These are phyloP conservation scores for Ophiostoma ips DNA, from an alignment of 2,329 filamentous ascomycete genomes.

Conservation along the genomic window DNA sequence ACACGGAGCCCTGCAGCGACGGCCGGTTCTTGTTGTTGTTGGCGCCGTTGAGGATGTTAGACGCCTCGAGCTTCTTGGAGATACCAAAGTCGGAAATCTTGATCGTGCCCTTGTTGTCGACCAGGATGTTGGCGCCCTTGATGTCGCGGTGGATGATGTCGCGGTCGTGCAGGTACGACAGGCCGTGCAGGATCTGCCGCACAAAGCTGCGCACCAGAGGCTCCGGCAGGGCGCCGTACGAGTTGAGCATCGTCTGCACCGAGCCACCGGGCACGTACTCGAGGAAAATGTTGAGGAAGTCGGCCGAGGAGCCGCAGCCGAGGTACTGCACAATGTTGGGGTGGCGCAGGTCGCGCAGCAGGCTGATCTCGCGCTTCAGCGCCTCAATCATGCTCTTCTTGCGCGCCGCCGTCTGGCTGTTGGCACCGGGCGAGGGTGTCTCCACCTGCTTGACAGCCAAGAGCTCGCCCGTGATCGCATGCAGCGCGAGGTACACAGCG, in stretches of 20 bases:
- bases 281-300: constrained; percentile 97
- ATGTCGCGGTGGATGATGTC: constrained; percentile 99
- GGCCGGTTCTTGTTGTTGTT: constrained; percentile 54
- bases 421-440: constrained; percentile 62
- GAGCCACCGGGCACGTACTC: constrained; percentile 97
- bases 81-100: constrained; percentile 99
- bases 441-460: constrained; percentile 98
- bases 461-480: constrained; percentile 90
- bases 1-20: constrained; percentile 91
- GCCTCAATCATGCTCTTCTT: constrained; percentile 99
- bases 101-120: constrained; percentile 97
- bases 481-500: constrained; percentile 85
- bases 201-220: constrained; percentile 93
- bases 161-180: constrained; percentile 83
- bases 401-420: constrained; percentile 69
- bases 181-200: constrained; percentile 80
- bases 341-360: constrained; percentile 87
- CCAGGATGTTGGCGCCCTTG: constrained; percentile 96
- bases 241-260: constrained; percentile 96
- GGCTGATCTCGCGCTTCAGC: constrained; percentile 87
- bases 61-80: constrained; percentile 90
- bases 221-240: constrained; percentile 88
- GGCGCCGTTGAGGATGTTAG: constrained; percentile 61
- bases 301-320: constrained; percentile 80
- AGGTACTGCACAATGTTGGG: constrained; percentile 97